Evolutionary conservation across 768 basidiomycete species (phyloP).

Genomic region (Psilocybe tampanensis): DNA sequence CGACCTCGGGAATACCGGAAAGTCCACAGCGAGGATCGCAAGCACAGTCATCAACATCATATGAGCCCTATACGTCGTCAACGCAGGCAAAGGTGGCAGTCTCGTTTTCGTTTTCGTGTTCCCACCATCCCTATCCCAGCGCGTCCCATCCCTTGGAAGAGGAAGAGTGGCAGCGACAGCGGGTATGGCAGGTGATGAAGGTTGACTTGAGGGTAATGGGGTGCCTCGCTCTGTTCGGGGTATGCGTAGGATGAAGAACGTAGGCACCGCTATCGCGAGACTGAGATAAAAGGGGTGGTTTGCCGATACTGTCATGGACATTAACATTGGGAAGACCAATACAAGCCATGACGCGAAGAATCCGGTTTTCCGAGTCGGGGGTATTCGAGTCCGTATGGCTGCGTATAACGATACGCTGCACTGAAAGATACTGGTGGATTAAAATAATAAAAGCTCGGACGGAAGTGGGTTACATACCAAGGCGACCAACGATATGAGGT

Average conservation of each 20-base stretch:
- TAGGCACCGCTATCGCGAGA: constrained; percentile 47
- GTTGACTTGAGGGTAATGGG: constrained; percentile 52
- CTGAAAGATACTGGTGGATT: constrained; percentile 40
- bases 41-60: constrained; percentile 94
- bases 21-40: constrained; percentile 95
- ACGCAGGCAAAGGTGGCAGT: constrained; percentile 63
- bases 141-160: not conserved
- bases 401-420: constrained; percentile 74
- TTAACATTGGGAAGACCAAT: constrained; percentile 75
- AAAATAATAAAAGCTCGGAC: not conserved
- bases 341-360: constrained; percentile 60
- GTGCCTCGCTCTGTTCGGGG: constrained; percentile 44
- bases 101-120: constrained; percentile 1
- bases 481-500: constrained; percentile 55
- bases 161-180: not conserved
- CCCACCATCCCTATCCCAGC: not conserved
- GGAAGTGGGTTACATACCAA: constrained; percentile 27
- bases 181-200: constrained; percentile 19
- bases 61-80: constrained; percentile 89
- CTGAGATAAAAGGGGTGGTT: constrained; percentile 55
- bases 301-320: constrained; percentile 81
- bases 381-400: constrained; percentile 51
- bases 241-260: constrained; percentile 45
- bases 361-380: constrained; percentile 35
- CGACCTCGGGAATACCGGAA: constrained; percentile 84